Evolutionary conservation across 768 basidiomycete genomes (phyloP), one percentile per base, ranked within the genome.

Genomic region (Tulasnella sp.): DNA sequence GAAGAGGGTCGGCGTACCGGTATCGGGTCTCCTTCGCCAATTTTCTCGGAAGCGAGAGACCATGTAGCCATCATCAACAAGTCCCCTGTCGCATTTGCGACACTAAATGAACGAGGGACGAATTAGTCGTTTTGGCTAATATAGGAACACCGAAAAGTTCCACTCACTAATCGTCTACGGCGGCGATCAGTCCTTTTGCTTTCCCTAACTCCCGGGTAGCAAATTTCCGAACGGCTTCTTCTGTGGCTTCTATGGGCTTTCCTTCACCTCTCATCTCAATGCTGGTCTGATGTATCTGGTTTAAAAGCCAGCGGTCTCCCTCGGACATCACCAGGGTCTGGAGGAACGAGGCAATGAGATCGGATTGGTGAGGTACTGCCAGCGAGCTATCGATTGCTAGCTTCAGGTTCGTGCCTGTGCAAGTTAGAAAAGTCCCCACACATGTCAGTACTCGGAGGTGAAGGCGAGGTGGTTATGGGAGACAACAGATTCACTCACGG

Each of bases 261-360:
- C 92, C 92, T 75, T 88, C 88, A 21, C 38, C 78, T 7, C 52
- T 31, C n/a, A 48, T n/a, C 27, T 76, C 75, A 10, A 38, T 21
- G 21, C 42, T 42, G 24, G 31, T 39, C 8, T 62, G 74, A 24
- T 89, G 88, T 4, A 91, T 89, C 80, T 95, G 90, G 2, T 90
- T 88, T 79, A 87, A 87, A n/a, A 99, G 89, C 94, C 95, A 98
- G 81, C 90, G 89, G 82, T 97, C 94, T 21, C 97, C 97, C 87
- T 98, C 96, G 78, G 94, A 95, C 97, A 98, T 98, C 82, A 99
- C 91, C 46, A 98, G 87, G 21, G 95, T 95, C 86, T 99, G 97
- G 83, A 99, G 87, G 85, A 97, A 98, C 0, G 94, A 96, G 5
- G 97, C 94, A 74, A 94, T 93, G 71, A 99, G 88, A 83, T 94